phyloP scores from a whole-genome alignment of 345 rosid species.

The Ailanthus altissimus region DNA sequence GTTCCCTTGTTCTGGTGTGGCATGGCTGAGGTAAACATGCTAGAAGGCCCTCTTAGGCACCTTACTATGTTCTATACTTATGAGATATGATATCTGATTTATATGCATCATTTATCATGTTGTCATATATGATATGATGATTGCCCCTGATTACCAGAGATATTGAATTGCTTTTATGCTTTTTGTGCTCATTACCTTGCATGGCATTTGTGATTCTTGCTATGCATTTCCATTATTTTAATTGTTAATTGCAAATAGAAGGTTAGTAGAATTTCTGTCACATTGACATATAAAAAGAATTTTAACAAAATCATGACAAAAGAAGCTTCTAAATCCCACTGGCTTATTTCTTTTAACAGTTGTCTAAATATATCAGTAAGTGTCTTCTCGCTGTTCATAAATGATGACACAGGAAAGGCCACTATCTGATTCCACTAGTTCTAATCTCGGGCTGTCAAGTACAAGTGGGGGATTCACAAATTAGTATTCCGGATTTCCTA shows the following conservation, averaged over 20 bases:
- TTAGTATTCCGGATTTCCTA: neutral
- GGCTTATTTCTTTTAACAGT: neutral
- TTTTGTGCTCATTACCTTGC: neutral
- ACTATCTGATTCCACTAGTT: neutral
- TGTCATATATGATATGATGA: neutral
- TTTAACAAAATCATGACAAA: neutral
- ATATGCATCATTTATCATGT: neutral
- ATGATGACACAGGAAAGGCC: neutral
- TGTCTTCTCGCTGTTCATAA: neutral
- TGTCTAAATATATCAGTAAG: neutral
- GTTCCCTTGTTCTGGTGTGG: constrained; percentile 76
- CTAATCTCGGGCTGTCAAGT: neutral
- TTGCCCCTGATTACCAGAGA: neutral
- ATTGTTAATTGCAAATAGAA: neutral
- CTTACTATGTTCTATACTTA: neutral
- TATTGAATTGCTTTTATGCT: neutral
- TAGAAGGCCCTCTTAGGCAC: neutral
- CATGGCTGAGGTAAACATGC: constrained; percentile 77
- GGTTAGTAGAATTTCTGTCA: neutral
- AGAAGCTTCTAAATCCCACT: neutral
- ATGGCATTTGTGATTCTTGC: neutral
- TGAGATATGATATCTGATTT: neutral
- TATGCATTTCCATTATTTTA: neutral
- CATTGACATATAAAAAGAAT: neutral
- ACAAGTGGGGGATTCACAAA: neutral